These are phyloP conservation scores for Lumnitzera littorea DNA, from an alignment of 345 rosid species.

Conservation along the genomic window DNA sequence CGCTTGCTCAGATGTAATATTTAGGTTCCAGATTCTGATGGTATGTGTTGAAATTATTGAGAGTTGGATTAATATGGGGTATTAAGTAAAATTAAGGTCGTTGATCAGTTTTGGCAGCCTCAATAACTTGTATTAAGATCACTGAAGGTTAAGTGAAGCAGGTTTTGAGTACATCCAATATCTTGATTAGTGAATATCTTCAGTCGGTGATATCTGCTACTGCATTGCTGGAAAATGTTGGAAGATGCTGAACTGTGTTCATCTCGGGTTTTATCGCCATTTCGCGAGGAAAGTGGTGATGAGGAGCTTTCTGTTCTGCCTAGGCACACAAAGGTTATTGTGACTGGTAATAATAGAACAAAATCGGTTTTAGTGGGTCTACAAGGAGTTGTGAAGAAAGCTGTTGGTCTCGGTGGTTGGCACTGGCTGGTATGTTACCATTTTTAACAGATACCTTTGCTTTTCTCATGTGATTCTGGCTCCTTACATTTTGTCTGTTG, in stretches of 20 bases:
- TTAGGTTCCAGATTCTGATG: too few relatives aligned
- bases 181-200: slow-evolving; percentile 9
- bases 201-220: not conserved
- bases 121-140: too few relatives aligned
- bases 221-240: slow-evolving; percentile 19
- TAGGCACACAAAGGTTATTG: slow-evolving; percentile 60
- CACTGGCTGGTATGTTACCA: slow-evolving; percentile 58
- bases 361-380: slow-evolving; percentile 62
- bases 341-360: slow-evolving; percentile 66
- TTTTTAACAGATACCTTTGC: not conserved
- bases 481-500: not conserved
- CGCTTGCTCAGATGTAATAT: too few relatives aligned
- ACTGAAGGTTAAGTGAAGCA: not conserved
- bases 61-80: too few relatives aligned
- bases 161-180: slow-evolving; percentile 2
- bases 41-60: too few relatives aligned
- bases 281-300: slow-evolving; percentile 55
- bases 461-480: not conserved
- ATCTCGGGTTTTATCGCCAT: slow-evolving; percentile 39
- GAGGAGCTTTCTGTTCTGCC: slow-evolving; percentile 72
- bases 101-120: too few relatives aligned
- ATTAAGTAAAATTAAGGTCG: too few relatives aligned
- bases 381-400: slow-evolving; percentile 74
- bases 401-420: slow-evolving; percentile 77
- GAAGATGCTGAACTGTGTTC: slow-evolving; percentile 32